These are phyloP conservation scores for Coprinopsis strossmayeri DNA, from an alignment of 768 basidiomycete genomes.

Conservation along the genomic window DNA sequence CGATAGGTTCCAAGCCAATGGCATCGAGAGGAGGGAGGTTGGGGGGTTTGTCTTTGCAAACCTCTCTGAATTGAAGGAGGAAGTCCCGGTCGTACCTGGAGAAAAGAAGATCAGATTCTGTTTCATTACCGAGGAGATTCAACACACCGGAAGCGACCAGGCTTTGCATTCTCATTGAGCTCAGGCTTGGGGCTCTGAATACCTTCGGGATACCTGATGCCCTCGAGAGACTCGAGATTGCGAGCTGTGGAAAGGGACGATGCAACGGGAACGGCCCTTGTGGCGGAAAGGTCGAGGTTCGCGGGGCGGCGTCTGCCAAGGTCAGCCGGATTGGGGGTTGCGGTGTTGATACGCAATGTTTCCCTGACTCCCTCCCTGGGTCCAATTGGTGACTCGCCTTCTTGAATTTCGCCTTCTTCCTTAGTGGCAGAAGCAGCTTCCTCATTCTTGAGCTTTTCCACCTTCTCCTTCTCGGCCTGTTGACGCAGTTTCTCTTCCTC, in stretches of 20 bases:
- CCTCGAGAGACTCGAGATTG: constrained; percentile 74
- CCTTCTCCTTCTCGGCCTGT: constrained; percentile 21
- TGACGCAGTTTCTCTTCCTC: constrained; percentile 18
- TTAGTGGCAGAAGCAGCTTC: constrained; percentile 9
- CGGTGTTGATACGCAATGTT: constrained; percentile 60
- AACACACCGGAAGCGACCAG: constrained; percentile 81
- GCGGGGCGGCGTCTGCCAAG: constrained; percentile 54
- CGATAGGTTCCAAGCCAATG: constrained; percentile 81
- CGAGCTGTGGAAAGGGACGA: constrained; percentile 77
- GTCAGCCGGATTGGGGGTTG: constrained; percentile 30
- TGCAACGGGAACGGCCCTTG: constrained; percentile 45
- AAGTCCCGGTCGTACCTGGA: constrained; percentile 93
- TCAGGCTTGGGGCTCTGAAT: constrained; percentile 77
- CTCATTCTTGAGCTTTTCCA: constrained; percentile 9
- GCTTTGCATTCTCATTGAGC: constrained; percentile 76
- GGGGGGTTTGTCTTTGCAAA: constrained; percentile 95
- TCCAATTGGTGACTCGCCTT: constrained; percentile 27
- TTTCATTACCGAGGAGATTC: background rate
- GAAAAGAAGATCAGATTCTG: constrained; percentile 6
- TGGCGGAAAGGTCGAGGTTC: constrained; percentile 60
- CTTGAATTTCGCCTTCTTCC: constrained; percentile 39
- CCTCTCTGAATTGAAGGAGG: constrained; percentile 90
- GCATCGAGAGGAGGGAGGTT: constrained; percentile 83
- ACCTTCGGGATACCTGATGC: constrained; percentile 77
- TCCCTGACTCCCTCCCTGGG: constrained; percentile 44